Evolutionary conservation across 1,284 basidiomycete species (phyloP), one percentile per base, ranked within the genome.

Genomic region (Stygiomarasmius scandens): DNA sequence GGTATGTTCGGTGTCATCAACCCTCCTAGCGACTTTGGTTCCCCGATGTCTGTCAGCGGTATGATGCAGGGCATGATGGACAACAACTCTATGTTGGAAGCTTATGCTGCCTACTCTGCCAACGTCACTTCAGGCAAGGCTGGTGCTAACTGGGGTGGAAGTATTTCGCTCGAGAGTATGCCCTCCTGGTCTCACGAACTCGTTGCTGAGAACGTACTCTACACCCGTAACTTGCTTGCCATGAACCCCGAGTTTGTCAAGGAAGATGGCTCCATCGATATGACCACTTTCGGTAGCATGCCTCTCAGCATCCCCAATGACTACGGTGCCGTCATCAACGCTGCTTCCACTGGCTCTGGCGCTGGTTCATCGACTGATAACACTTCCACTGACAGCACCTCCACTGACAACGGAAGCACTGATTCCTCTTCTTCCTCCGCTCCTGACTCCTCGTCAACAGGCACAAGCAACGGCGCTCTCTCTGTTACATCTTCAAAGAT

Each of bases 1-100:
- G 89, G 89, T 64, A 92, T 92, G 89, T 91, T 90, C 70, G 89
- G 88, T 75, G 82, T 89, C 74, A 84, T 89, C 67, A 90, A 90
- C 79, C 84, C 87, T 25, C 79, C 83, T 14, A 82, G 72, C 64
- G 75, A 75, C 29, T 66, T 70, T 52, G 71, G 69, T 55, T 64
- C 76, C 52, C 67, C 77, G 16, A 70, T 77, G 14, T 85, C 85
- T 44, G 76, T 85, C 38, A 71, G 72, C 46, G 69, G 64, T 54
- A 83, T 85, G 79, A 84, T 88, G 73, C 66, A 69, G 45, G 62
- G 72, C 24, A 71, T 86, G 66, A 71, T 76, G 59, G 65, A 77
- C 45, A 83, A 77, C 63, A 80, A 83, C 64, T 54, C 76, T 69
- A 25, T 51, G 55, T 50, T 89, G 54, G 71, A 79, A 23, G 79